Evolutionary conservation across 1,284 basidiomycete genomes (phyloP).

Genomic region (Cystobasidiaceae sp.): DNA sequence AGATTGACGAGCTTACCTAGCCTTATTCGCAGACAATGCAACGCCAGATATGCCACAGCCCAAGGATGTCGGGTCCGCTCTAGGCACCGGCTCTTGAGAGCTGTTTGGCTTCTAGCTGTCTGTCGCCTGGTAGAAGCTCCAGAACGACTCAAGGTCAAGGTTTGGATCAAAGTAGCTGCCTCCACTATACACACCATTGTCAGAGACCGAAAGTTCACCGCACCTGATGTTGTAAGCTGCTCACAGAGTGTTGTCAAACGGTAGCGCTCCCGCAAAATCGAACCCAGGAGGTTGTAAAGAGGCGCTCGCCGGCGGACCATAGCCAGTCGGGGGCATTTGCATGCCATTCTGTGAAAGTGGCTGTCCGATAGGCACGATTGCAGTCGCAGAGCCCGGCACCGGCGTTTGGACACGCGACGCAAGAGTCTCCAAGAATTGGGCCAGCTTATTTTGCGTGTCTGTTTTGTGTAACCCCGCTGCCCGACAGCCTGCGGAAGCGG

Average conservation of each 20-base stretch:
- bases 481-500: background rate
- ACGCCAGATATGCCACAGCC: conserved; percentile 25
- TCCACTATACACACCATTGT: no score
- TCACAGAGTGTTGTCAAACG: background rate
- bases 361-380: no score
- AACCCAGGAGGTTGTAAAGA: background rate
- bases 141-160: conserved; percentile 15
- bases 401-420: background rate
- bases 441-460: conserved; percentile 13
- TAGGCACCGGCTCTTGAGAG: background rate
- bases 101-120: background rate
- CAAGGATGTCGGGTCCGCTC: conserved; percentile 2
- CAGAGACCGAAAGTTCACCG: background rate
- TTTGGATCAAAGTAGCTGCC: conserved; percentile 12
- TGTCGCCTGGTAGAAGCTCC: conserved; percentile 14
- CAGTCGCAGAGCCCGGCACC: no score
- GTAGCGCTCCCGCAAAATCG: background rate
- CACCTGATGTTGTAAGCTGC: background rate
- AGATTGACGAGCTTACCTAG: background rate
- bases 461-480: background rate
- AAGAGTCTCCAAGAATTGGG: conserved; percentile 3
- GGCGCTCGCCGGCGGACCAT: background rate
- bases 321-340: no score
- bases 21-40: conserved; percentile 9
- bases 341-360: no score